phyloP scores from a whole-genome alignment of 768 basidiomycete species.

The Leucocoprinus leucothites region DNA sequence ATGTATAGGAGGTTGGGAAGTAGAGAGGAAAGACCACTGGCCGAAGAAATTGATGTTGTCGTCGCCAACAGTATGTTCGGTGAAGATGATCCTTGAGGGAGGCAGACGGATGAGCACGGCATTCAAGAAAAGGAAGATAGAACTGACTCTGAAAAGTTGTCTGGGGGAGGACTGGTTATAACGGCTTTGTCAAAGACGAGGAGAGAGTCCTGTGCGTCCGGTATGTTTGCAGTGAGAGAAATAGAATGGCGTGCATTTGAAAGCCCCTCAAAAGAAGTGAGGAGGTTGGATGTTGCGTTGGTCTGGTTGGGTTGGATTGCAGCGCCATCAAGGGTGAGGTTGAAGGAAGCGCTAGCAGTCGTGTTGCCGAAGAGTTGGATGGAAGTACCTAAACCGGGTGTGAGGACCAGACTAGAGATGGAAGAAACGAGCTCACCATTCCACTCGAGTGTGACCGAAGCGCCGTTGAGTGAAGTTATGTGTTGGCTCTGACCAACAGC shows the following conservation, averaged over 20 bases:
- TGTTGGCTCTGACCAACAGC: slow-evolving; percentile 61
- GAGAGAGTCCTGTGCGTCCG: slow-evolving; percentile 27
- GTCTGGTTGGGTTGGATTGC: slow-evolving; percentile 20
- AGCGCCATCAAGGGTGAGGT: slow-evolving; percentile 50
- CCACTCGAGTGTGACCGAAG: slow-evolving; percentile 56
- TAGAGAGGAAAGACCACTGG: slow-evolving; percentile 43
- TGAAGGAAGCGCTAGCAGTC: slow-evolving; percentile 36
- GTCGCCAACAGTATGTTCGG: slow-evolving; percentile 38
- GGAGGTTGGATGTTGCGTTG: slow-evolving; percentile 32
- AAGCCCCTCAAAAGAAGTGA: slow-evolving; percentile 49
- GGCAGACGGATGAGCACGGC: background rate
- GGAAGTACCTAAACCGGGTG: slow-evolving; percentile 49
- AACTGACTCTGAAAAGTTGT: slow-evolving; percentile 27
- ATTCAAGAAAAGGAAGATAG: background rate
- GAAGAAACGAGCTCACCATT: slow-evolving; percentile 44
- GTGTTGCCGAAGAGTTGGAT: slow-evolving; percentile 58
- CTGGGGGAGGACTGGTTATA: slow-evolving; percentile 36
- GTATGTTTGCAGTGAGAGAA: slow-evolving; percentile 45
- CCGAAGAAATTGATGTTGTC: slow-evolving; percentile 49
- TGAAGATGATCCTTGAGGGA: slow-evolving; percentile 29
- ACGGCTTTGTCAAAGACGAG: slow-evolving; percentile 59
- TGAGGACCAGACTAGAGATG: background rate
- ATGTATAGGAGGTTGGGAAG: slow-evolving; percentile 18
- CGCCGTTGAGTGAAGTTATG: slow-evolving; percentile 57
- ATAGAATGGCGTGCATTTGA: slow-evolving; percentile 52